These are phyloP conservation scores for Candida succiphila DNA, from an alignment of 805 yeast species.

Conservation along the genomic window DNA sequence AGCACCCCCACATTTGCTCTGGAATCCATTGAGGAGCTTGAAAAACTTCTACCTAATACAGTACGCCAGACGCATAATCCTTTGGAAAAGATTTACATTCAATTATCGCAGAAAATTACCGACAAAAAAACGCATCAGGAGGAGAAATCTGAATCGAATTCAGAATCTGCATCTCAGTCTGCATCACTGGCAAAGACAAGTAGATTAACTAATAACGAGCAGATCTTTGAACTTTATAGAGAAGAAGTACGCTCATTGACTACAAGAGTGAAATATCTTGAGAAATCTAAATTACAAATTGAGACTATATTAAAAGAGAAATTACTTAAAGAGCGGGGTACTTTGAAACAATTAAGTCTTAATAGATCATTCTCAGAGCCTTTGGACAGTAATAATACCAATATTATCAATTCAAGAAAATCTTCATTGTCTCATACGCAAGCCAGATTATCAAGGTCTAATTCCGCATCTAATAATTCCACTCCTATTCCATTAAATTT, in stretches of 20 bases:
- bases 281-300: constrained; percentile 11
- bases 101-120: background rate
- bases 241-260: constrained; percentile 18
- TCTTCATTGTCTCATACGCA: background rate
- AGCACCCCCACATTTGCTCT: background rate
- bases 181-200: constrained; percentile 3
- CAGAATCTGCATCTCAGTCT: background rate
- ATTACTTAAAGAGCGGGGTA: constrained; percentile 14
- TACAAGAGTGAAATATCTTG: constrained; percentile 10
- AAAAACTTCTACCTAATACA: background rate
- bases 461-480: background rate
- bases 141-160: background rate
- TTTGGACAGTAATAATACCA: constrained; percentile 1
- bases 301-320: constrained; percentile 13
- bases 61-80: too few species aligned
- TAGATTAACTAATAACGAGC: constrained; percentile 14
- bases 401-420: too few species aligned
- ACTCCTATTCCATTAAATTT: too few species aligned
- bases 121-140: background rate
- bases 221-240: constrained; percentile 17
- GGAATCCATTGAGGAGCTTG: background rate
- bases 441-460: background rate
- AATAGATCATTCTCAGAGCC: constrained; percentile 1
- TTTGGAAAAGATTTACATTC: too few species aligned
- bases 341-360: constrained; percentile 11